Base-by-base conservation (phyloP, 441 rosid species). In the Aleurites moluccanus region DNA sequence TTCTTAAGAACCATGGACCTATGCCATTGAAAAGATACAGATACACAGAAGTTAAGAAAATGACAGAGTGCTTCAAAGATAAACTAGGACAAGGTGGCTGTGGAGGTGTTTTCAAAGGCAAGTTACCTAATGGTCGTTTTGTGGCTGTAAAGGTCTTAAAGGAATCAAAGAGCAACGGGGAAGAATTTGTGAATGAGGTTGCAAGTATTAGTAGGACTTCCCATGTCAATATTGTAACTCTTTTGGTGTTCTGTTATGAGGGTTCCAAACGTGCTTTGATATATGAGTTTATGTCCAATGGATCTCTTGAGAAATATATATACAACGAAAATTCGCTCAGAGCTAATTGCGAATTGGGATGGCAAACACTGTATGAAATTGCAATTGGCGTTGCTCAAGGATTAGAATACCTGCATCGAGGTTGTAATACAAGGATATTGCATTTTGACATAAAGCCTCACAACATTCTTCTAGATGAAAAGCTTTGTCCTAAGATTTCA, bases 221-320 rank as follows among this genome's bases (percentile, higher is more conserved):
- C 40, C 40, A 47, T 25, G 57, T 67, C 57, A 67, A 69, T 27
- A 7, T 33, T n/a, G 49, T 35, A 27, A 53, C 63, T 62, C 55
- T 30, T 50, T 69, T 20, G n/a, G 10, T 5, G 11, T 6, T 30
- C 10, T 20, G 27, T 25, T 71, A 42, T 18, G 65, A 61, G 42
- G 65, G 65, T 28, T 61, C 40, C 18, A 61, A 61, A 30, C 65
- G 42, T 11, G 65, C 65, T 13, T 3, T 61, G 9, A 61, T 61
- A 13, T 61, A 61, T 18, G 65, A 30, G 10, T 61, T 61, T n/a
- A 61, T 61, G 42, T 28, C 42, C 1, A 79, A 77, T 16, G 81
- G 83, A 20, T 69, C 84, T 16, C 68, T 78, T 3, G 82, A 78
- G 6, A 79, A 73, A 56, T 69, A 68, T 67, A 68, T 73, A 55